Evolutionary conservation across 2,329 filamentous ascomycete genomes (phyloP), one percentile per base, ranked within the genome.

Genomic region (Talaromyces verruculosus): DNA sequence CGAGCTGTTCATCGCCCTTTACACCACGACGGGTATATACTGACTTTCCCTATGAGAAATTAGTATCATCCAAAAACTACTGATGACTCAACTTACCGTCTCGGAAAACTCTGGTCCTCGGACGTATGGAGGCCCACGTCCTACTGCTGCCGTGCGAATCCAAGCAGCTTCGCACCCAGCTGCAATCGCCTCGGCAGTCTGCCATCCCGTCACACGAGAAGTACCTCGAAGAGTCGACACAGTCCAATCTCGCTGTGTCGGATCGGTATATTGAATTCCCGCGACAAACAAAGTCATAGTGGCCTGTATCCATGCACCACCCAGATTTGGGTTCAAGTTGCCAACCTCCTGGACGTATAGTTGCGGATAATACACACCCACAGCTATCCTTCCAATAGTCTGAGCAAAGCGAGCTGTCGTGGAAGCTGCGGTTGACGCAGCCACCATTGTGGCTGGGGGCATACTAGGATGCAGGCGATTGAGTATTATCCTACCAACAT

Each of bases 361-460:
- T 71, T 71, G 84, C 71, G 69, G 82, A 72, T 70, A 83, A 76
- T 74, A 82, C 51, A 88, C 82, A 5, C 93, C 93, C 0, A 91
- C 91, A 1, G 88, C 86, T 65, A 98, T 94, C 25, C 90, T 88
- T 7, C 92, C 93, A 66, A 97, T 88, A 69, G 89, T 84, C 67
- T 88, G 88, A 1, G 93, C 91, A 76, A 88, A 91, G 0, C 80
- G 80, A 2, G 84, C 86, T 0, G 94, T 97, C 60, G 90, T 86
- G 15, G 82, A 81, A 0, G 92, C 92, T 10, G 91, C 88, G 69
- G 96, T 84, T 7, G 89, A 90, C 0, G 92, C 92, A 2, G 95
- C 93, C 72, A 93, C 87, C 87, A 96, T 93, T 41, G 93, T 91
- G 8, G 93, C 89, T 0, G 94, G 92, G 0, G 93, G 94, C 93